Evolutionary conservation across 495 filamentous ascomycete genomes (phyloP).

Genomic region (Talaromyces nanjingensis): DNA sequence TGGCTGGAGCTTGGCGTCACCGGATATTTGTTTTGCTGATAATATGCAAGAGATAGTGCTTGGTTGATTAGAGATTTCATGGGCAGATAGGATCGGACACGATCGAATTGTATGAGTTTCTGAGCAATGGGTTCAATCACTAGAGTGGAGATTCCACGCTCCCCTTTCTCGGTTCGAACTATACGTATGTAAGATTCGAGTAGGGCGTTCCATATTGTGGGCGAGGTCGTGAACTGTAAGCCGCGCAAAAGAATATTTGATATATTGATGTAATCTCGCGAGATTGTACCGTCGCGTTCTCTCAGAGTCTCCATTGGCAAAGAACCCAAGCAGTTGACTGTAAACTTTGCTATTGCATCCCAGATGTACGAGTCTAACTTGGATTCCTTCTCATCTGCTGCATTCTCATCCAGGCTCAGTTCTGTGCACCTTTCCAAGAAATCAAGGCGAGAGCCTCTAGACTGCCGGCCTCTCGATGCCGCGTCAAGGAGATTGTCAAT

Average conservation of each 20-base stretch:
- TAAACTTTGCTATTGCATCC: slow-evolving; percentile 27
- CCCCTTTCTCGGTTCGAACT: slow-evolving; percentile 58
- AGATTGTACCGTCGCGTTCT: slow-evolving; percentile 34
- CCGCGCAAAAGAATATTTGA: slow-evolving; percentile 61
- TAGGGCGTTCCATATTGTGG: slow-evolving; percentile 52
- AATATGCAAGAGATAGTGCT: slow-evolving; percentile 27
- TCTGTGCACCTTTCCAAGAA: slow-evolving; percentile 35
- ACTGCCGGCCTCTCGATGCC: slow-evolving; percentile 44
- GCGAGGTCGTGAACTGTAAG: slow-evolving; percentile 34
- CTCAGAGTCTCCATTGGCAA: slow-evolving; percentile 36
- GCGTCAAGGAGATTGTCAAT: slow-evolving; percentile 33
- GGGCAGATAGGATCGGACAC: slow-evolving; percentile 20
- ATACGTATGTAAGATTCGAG: slow-evolving; percentile 51
- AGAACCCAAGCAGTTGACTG: slow-evolving; percentile 28
- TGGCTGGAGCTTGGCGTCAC: background rate
- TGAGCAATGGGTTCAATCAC: slow-evolving; percentile 69
- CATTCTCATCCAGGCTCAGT: slow-evolving; percentile 12
- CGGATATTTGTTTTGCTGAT: slow-evolving; percentile 10
- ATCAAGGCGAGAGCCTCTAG: slow-evolving; percentile 38
- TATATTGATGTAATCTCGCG: slow-evolving; percentile 61
- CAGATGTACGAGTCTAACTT: slow-evolving; percentile 18
- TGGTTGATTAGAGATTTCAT: slow-evolving; percentile 28
- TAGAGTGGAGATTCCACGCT: slow-evolving; percentile 50
- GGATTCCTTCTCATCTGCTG: slow-evolving; percentile 7
- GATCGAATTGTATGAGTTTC: slow-evolving; percentile 17